Evolutionary conservation across 768 basidiomycete genomes (phyloP), one percentile per base, ranked within the genome.

Genomic region (Candolleomyces aberdarensis): DNA sequence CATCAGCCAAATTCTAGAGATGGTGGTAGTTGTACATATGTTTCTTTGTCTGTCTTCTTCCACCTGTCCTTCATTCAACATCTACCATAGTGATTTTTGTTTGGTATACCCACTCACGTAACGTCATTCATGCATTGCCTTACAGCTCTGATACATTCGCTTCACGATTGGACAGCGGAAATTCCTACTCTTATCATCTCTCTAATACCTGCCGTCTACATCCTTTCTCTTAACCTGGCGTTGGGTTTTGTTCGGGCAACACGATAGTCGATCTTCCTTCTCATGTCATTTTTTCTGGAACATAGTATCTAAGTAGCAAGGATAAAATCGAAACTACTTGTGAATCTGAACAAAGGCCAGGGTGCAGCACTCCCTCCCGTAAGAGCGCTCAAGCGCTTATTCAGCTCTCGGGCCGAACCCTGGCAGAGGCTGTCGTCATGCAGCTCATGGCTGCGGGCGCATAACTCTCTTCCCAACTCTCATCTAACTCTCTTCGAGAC

Each of bases 1-100:
- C 86, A 36, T 76, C 83, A 56, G 77, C 80, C 57, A 80, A 73
- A 70, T 79, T 83, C 72, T 86, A 71, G 74, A 68, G 54, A 60
- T 44, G 62, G 59, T 51, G 60, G 59, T 57, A 53, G 62, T 53
- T 51, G 26, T 14, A 49, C 63, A 26, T 66, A 62, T 62, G 69
- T 67, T 56, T 65, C 64, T 65, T 59, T 64, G 58, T 52, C 64
- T 62, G 69, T 68, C 66, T 64, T 63, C 61, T 59, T 59, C 36
- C 62, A 59, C 60, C 64, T 65, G 41, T 65, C 62, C 63, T 60
- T 32, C 32, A 31, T 52, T 36, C n/a, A 15, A 40, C 49, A 19
- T 46, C 49, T 50, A 39, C 44, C 26, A 41, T 65, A 60, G 61
- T 72, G 72, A 68, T 78, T 71, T 67, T 66, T 69, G 69, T 71